Evolutionary conservation across 2,329 filamentous ascomycete genomes (phyloP).

Genomic region (Colletotrichum sp.): DNA sequence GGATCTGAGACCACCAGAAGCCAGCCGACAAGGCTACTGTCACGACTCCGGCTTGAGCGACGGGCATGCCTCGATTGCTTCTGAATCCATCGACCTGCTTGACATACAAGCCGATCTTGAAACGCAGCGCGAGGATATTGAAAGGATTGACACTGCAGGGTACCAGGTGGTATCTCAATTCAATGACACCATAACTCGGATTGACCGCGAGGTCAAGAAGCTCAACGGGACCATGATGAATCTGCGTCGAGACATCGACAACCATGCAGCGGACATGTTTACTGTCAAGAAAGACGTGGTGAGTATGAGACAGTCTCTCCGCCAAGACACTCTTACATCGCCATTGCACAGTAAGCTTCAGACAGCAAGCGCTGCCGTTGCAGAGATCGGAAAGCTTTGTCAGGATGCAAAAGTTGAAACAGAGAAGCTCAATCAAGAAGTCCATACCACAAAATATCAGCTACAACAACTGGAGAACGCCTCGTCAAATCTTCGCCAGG

Average conservation of each 20-base stretch:
- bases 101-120: conserved; percentile 38
- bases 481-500: conserved; percentile 26
- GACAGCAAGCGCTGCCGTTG: conserved; percentile 23
- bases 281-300: conserved; percentile 24
- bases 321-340: background rate
- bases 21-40: background rate
- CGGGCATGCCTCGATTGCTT: background rate
- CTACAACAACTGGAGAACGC: conserved; percentile 23
- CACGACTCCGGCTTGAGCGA: background rate
- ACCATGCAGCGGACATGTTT: background rate
- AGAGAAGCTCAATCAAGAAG: conserved; percentile 25
- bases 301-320: conserved; percentile 29
- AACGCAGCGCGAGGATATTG: conserved; percentile 37
- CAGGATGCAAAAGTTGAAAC: conserved; percentile 21
- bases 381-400: conserved; percentile 22
- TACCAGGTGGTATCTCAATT: conserved; percentile 41
- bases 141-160: conserved; percentile 40
- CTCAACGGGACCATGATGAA: conserved; percentile 32
- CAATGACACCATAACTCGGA: conserved; percentile 35
- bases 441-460: conserved; percentile 21
- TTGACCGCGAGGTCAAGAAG: conserved; percentile 37
- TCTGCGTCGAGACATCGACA: conserved; percentile 28
- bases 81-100: conserved; percentile 20
- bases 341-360: conserved; percentile 28
- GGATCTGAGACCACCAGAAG: conserved; percentile 24